Conservation (phyloP, 2,329 filamentous ascomycete genomes). For the Xylaria arbuscula region DNA sequence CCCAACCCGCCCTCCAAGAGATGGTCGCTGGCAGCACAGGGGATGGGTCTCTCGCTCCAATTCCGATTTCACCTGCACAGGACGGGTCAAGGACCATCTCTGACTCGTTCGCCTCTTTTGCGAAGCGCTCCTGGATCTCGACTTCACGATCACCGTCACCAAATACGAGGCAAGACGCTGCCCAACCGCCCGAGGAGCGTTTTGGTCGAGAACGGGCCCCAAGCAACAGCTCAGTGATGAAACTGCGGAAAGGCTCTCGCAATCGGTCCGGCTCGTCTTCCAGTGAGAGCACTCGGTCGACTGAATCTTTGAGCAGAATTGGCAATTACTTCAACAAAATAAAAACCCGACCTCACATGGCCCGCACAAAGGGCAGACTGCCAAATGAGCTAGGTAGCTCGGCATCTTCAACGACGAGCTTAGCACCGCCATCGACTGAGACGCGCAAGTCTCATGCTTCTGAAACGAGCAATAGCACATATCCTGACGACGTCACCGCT, state of each 20-base stretch:
- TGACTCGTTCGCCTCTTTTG: slow-evolving; percentile 62
- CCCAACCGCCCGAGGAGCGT: slow-evolving; percentile 39
- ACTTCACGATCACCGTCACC: slow-evolving; percentile 63
- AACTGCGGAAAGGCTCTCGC: slow-evolving; percentile 48
- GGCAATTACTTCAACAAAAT: slow-evolving; percentile 62
- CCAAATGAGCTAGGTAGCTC: slow-evolving; percentile 54
- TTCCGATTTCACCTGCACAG: slow-evolving; percentile 46
- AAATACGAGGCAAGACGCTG: slow-evolving; percentile 48
- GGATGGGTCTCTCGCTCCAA: slow-evolving; percentile 42
- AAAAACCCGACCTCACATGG: slow-evolving; percentile 59
- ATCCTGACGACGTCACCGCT: slow-evolving; percentile 44
- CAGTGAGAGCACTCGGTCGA: slow-evolving; percentile 48
- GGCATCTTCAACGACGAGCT: slow-evolving; percentile 60
- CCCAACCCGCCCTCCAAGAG: slow-evolving; percentile 44
- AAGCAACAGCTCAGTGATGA: slow-evolving; percentile 48
- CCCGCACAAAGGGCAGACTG: slow-evolving; percentile 54
- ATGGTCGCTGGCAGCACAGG: slow-evolving; percentile 20
- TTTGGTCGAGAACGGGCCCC: slow-evolving; percentile 44
- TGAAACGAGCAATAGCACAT: slow-evolving; percentile 49
- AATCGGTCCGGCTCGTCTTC: slow-evolving; percentile 49
- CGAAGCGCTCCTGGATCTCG: slow-evolving; percentile 64
- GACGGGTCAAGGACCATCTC: slow-evolving; percentile 56
- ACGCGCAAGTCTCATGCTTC: slow-evolving; percentile 50
- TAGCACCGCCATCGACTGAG: slow-evolving; percentile 56
- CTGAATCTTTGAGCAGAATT: slow-evolving; percentile 52